phyloP scores from a whole-genome alignment of 805 yeast genomes.

The Starmerella kuoi region DNA sequence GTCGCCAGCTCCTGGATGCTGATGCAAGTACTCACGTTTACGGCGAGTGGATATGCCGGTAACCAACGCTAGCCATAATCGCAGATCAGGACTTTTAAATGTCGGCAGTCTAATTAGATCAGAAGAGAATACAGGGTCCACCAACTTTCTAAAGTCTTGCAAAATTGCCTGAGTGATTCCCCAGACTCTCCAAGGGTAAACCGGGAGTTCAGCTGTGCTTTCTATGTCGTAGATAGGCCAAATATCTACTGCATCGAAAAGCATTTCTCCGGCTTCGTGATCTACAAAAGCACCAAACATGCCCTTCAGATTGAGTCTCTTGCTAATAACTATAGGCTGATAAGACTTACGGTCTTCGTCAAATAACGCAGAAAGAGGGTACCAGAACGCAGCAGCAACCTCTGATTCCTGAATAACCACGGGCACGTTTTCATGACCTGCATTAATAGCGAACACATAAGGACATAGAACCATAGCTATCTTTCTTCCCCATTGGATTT shows the following conservation, averaged over 20 bases:
- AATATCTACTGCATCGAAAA: constrained; percentile 25
- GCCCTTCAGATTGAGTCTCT: constrained; percentile 20
- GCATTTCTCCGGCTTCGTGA: constrained; percentile 24
- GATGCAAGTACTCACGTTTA: constrained; percentile 2
- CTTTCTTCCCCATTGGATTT: constrained; percentile 27
- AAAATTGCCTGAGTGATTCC: constrained; percentile 30
- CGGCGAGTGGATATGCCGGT: constrained; percentile 5
- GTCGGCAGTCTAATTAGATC: constrained; percentile 21
- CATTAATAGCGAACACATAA: constrained; percentile 26
- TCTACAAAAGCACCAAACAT: constrained; percentile 11
- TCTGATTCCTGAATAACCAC: constrained; percentile 27
- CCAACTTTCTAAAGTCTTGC: constrained; percentile 25
- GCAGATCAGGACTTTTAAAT: constrained; percentile 23
- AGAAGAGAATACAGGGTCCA: constrained; percentile 19
- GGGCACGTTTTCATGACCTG: constrained; percentile 15
- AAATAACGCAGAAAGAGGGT: constrained; percentile 25
- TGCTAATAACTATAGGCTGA: constrained; percentile 21
- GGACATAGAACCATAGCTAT: constrained; percentile 30
- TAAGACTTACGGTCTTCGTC: constrained; percentile 13
- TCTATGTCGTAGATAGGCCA: constrained; percentile 1
- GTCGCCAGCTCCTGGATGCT: constrained; percentile 20
- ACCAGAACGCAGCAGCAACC: constrained; percentile 32
- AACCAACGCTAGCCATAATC: constrained; percentile 17
- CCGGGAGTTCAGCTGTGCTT: constrained; percentile 5
- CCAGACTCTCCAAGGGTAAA: constrained; percentile 29